Evolutionary conservation across 768 basidiomycete species (phyloP), one percentile per base, ranked within the genome.

Genomic region (Suillus luteus): DNA sequence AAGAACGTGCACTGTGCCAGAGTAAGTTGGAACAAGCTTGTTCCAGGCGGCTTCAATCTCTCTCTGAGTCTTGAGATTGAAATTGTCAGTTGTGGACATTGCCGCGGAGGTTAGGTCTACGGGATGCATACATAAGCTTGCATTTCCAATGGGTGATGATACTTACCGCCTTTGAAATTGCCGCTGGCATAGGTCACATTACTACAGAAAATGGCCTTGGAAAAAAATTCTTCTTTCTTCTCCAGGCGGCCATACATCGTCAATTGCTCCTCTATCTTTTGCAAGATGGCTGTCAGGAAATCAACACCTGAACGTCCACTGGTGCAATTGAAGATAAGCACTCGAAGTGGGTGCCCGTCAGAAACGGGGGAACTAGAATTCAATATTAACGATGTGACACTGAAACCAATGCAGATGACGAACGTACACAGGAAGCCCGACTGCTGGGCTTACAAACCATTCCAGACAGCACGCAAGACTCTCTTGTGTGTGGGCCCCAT

Each of bases 141-240:
- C 40, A 38, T 70, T 19, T 51, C 2, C 54, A 40, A 57, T 17
- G 24, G 5, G 48, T 17, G 12, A 38, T 19, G 40, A 64, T 22
- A 71, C 85, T 73, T 69, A 94, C 96, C 96, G 59, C 92, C 91
- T 79, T 98, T 99, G 73, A 87, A 98, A 38, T 83, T 81, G 0
- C 97, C 97, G 66, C 93, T 88, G 1, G 86, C 83, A 71, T 96
- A 99, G 0, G 97, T 99, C 38, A 97, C 91, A 74, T 99, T 99
- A 55, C 95, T 89, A 77, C 96, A 99, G 76, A 99, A 99, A 54
- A 99, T 86, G 63, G 96, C 92, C 58, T 88, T 85, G 70, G 93
- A 85, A 68, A 97, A 97, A 70, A 93, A 88, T 10, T 66, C 66
- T 15, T 71, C 74, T 1, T 79, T 66, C 17, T 75, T 71, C 60